phyloP scores from a whole-genome alignment of 495 filamentous ascomycete species.

The Trichoderma erinaceum region DNA sequence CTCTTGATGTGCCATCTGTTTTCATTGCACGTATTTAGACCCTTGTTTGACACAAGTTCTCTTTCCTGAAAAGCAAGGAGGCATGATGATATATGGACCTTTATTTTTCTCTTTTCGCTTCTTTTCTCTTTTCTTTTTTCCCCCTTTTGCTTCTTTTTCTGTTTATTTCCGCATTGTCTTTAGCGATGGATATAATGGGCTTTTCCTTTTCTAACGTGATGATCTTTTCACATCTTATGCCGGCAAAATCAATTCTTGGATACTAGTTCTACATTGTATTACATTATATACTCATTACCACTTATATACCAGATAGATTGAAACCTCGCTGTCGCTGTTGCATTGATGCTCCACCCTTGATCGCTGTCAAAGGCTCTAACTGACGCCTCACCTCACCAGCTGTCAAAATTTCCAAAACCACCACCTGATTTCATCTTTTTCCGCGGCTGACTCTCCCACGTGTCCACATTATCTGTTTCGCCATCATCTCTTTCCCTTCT shows the following conservation, averaged over 20 bases:
- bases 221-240: background rate
- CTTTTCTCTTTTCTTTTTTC: background rate
- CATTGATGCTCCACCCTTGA: background rate
- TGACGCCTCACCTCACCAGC: constrained; percentile 46
- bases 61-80: background rate
- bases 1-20: constrained; percentile 1
- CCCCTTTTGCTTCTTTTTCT: too few species aligned
- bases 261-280: background rate
- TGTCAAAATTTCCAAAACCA: constrained; percentile 92
- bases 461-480: constrained; percentile 51
- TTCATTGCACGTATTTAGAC: background rate
- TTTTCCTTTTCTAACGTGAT: background rate
- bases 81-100: background rate
- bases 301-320: background rate
- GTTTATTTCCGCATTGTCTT: too few species aligned
- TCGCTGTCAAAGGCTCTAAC: too few species aligned
- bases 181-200: constrained; percentile 8
- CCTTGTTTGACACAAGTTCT: background rate
- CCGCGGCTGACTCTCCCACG: constrained; percentile 58
- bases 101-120: background rate
- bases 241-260: background rate
- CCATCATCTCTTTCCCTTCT: constrained; percentile 47
- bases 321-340: background rate
- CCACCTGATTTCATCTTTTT: constrained; percentile 78
- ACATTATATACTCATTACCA: background rate